Base-by-base conservation (phyloP, 2,329 filamentous ascomycete genomes). In the Cordyceps javanica region DNA sequence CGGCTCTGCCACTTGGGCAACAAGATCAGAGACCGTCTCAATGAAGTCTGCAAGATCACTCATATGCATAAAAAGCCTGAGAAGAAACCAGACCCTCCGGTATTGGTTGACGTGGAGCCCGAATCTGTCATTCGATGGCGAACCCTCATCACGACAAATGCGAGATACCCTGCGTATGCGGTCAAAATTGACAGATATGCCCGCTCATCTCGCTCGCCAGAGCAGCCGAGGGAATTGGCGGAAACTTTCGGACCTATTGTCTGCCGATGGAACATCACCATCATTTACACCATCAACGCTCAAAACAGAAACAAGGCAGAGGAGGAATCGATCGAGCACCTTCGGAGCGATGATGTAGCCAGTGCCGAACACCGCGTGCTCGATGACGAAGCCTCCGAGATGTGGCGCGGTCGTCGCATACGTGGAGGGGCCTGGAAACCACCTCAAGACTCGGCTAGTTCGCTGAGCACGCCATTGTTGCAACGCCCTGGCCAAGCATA, bases 121-220 rank as follows among this genome's bases (percentile, higher is more conserved):
- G 51, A 62, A 0, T 59, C 72, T 0, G 70, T 86, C 0, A 63
- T 72, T 2, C 60, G 68, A 1, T 68, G 75, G 7, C 70, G 82
- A 0, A 66, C 65, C 0, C 68, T 89, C 0, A 65, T 75, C 0
- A 68, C 78, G 2, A 89, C 86, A 0, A 90, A 89, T 59, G 67
- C 74, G 0, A 62, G 68, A 0, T 83, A 76, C 44, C 78, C 79
- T 0, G 57, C 66, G 0, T 70, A 72, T 49, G 65, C 69, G 1
- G 70, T 69, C 8, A 55, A 68, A 0, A 23, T 48, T 0, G 28
- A 52, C 0, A 51, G 65, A 0, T 72, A 65, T 36, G 52, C 49
- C 0, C 63, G 64, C 13, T 62, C 59, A 21, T 26, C 16, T 1
- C 50, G 58, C 7, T 32, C 58, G 13, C 42, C 51, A 16, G 56